Evolutionary conservation across 2,329 filamentous ascomycete species (phyloP), one percentile per base, ranked within the genome.

Genomic region (Pestalotiopsis sp.): DNA sequence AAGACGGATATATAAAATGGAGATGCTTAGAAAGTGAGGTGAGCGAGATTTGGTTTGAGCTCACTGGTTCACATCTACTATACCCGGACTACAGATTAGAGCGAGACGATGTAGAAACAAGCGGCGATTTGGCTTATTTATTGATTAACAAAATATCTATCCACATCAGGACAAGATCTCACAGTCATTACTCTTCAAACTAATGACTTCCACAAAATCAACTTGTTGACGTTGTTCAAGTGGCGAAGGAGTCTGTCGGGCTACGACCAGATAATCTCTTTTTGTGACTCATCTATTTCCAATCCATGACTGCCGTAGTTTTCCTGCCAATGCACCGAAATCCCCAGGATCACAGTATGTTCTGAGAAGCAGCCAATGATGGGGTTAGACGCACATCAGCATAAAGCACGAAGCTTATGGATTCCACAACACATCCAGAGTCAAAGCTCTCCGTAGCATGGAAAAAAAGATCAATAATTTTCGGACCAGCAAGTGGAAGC

Each of bases 71-170:
- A 52, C 31, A 52, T 52, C 45, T 52, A 52, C 17, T 52, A 52
- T 52, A 52, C 45, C 45, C 45, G 45, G 45, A 52, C 45, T 52
- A 52, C 45, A 20, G 45, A 52, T 20, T 52, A 52, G 45, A 52
- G 20, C 45, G 45, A 52, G 70, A 73, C 27, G 68, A 67, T 64
- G 66, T 71, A 69, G 68, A 72, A 68, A 41, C n/a, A 52, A 52
- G 45, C 45, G 45, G 45, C 45, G 45, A 52, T 52, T 52, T 52
- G 14, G 45, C 45, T 52, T 52, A 52, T 52, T 52, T 52, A 52
- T 20, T 23, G n/a, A 52, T n/a, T n/a, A 52, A 23, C 45, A 52
- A 20, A 52, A 52, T 23, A 52, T 65, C 25, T 41, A 66, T 58
- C 20, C 49, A 60, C n/a, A 70, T 25, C 61, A 59, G 13, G 57